Base-by-base conservation (phyloP, 495 filamentous ascomycete species). In the Amniculicola lignicola region DNA sequence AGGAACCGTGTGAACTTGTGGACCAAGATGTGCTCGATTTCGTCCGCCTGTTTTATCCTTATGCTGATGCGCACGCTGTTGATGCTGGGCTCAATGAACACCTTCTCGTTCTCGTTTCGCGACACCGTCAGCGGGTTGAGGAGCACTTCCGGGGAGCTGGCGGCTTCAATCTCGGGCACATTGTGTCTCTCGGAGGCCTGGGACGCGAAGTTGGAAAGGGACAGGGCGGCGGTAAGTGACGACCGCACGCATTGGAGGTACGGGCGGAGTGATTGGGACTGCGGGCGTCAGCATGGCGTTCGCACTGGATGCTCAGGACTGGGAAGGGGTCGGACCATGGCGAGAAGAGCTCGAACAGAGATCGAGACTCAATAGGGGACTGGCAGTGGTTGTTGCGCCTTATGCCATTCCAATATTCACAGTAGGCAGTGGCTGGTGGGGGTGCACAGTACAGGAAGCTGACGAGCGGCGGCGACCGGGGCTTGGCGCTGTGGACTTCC, bases 1-100 rank as follows among this genome's bases (percentile, higher is more conserved):
- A 97, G 73, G 77, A 97, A 99, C 40, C 94, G 81, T 18, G 89
- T 95, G 66, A 97, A 96, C 73, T 97, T 97, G 75, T 96, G 94
- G 40, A 99, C 93, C 36, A 96, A 74, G 46, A 96, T 96, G 70
- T 92, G 80, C 70, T 99, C 94, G 60, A 96, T 99, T 74, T 97
- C 94, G 75, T 99, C 94, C 45, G 93, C 94, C 73, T 97, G 93
- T 73, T 97, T 97, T 71, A 99, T 96, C 75, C 90, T 88, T 71
- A 99, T 95, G 75, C 88, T 92, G 57, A 99, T 83, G 51, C 94
- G 82, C 41, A 97, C 86, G 62, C 87, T 92, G 78, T 99, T 99
- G 74, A 96, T 83, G 70, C 85, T 90, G 1, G 93, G 92, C 72
- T 98, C 92, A 62, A 96, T 95, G 28, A 92, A 74, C 46, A 96